Evolutionary conservation across 495 filamentous ascomycete genomes (phyloP), one percentile per base, ranked within the genome.

Genomic region (Daldinia childiae): DNA sequence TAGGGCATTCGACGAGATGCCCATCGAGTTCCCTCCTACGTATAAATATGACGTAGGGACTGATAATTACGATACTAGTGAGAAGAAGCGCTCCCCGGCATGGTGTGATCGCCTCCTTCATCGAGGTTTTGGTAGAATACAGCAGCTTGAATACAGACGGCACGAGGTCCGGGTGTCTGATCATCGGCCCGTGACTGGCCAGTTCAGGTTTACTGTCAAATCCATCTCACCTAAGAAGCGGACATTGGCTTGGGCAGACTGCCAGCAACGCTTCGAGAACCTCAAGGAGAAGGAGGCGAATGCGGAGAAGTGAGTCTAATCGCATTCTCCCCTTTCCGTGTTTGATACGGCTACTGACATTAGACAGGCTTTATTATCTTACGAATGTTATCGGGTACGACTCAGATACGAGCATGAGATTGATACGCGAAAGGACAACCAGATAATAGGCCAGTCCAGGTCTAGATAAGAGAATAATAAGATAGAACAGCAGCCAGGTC

Each of bases 11-110:
- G 88, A 89, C 17, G 95, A 99, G 80, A 83, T 87, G 12, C 90
- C 89, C 0, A 98, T 99, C 74, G 90, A 89, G 0, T 99, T 99
- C 76, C 90, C 92, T 15, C 95, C 95, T 7, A 99, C 95, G 2
- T 99, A 99, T 82, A 99, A 99, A 79, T 99, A 98, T 78, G 95
- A 99, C 74, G 92, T 98, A 1, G 94, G 94, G 12, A 95, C 92
- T 8, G 93, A 98, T 77, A 90, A 89, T 27, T 99, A 99, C 77
- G 95, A 99, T 75, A 90, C 91, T 2, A 93, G 90, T 66, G 95
- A 99, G 76, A 99, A 99, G 86, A 92, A 93, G 77, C 88, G 95
- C 4, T 89, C 92, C n/a, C 95, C 95, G 1, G 95, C 95, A 8
- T 99, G 95, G 95, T 99, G 95, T 76, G 95, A 99, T 83, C 87